Conservation (phyloP, 768 basidiomycete genomes). For the Kockovaella imperatae region DNA sequence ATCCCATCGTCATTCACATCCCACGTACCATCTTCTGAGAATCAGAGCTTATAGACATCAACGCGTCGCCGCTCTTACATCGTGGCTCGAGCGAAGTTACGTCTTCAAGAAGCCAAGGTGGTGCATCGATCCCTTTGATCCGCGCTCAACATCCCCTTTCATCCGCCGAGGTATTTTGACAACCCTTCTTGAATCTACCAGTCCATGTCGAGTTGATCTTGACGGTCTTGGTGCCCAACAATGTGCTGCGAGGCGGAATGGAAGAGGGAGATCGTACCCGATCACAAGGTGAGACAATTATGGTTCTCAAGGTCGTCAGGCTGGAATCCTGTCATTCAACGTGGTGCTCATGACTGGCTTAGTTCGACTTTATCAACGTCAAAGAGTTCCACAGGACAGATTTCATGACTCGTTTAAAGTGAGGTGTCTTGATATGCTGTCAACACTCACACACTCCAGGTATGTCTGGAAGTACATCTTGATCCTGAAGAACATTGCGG, state of each 20-base stretch:
- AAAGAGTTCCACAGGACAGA: slow-evolving; percentile 84
- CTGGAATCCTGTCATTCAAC: background rate
- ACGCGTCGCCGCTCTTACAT: too few relatives aligned
- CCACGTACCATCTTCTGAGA: too few relatives aligned
- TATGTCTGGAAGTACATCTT: slow-evolving; percentile 90
- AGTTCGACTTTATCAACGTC: slow-evolving; percentile 97
- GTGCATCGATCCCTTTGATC: too few relatives aligned
- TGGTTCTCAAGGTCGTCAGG: background rate
- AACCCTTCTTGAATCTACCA: background rate
- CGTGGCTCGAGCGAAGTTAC: too few relatives aligned
- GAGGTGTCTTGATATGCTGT: slow-evolving; percentile 33
- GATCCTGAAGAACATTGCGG: slow-evolving; percentile 89
- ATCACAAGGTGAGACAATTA: slow-evolving; percentile 71
- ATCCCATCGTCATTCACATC: too few relatives aligned
- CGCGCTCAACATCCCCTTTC: background rate
- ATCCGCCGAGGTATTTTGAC: background rate
- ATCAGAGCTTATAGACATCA: too few relatives aligned
- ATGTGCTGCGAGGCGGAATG: slow-evolving; percentile 67
- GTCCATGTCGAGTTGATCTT: background rate
- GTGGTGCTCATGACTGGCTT: background rate
- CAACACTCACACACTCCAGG: slow-evolving; percentile 46
- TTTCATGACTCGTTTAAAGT: slow-evolving; percentile 81
- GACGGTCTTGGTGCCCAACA: background rate
- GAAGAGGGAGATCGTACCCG: slow-evolving; percentile 95
- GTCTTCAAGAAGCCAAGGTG: too few relatives aligned